Evolutionary conservation across 768 basidiomycete genomes (phyloP).

Genomic region (Tricholomella constricta): DNA sequence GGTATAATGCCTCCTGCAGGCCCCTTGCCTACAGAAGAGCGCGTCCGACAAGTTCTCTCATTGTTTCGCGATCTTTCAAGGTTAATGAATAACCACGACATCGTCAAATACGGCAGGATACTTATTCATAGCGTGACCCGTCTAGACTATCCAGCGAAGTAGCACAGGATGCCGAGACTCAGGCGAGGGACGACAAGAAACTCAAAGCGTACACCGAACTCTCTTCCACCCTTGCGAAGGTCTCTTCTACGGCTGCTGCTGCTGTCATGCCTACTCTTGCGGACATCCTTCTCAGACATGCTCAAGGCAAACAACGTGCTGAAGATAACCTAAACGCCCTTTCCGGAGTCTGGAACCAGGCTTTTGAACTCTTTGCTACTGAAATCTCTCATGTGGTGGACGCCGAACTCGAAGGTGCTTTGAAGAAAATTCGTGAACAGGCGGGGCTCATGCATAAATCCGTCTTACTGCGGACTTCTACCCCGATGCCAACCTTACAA

Average conservation of each 20-base stretch:
- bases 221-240: constrained; percentile 47
- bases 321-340: constrained; percentile 41
- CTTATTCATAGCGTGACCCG: neutral
- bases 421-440: constrained; percentile 29
- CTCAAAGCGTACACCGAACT: constrained; percentile 51
- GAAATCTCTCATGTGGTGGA: constrained; percentile 44
- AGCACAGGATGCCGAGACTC: constrained; percentile 42
- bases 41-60: constrained; percentile 27
- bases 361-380: constrained; percentile 42
- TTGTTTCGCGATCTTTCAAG: constrained; percentile 45
- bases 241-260: constrained; percentile 42
- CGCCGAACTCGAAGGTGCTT: constrained; percentile 30
- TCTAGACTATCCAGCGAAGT: constrained; percentile 47
- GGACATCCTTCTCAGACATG: constrained; percentile 43
- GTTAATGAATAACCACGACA: constrained; percentile 27
- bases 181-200: constrained; percentile 48
- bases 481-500: neutral
- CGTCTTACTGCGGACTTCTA: neutral
- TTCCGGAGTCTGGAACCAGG: constrained; percentile 47
- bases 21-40: neutral
- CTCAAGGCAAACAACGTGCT: constrained; percentile 42
- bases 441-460: constrained; percentile 11
- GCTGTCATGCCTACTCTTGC: constrained; percentile 48
- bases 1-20: constrained; percentile 1
- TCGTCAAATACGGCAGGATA: constrained; percentile 7